Percentiles rank a stretch among this genome's conserved stretches.
These are phyloP conservation scores for Fusarium xylarioides DNA, from an alignment of 2,329 filamentous ascomycete genomes.

Conservation along the genomic window DNA sequence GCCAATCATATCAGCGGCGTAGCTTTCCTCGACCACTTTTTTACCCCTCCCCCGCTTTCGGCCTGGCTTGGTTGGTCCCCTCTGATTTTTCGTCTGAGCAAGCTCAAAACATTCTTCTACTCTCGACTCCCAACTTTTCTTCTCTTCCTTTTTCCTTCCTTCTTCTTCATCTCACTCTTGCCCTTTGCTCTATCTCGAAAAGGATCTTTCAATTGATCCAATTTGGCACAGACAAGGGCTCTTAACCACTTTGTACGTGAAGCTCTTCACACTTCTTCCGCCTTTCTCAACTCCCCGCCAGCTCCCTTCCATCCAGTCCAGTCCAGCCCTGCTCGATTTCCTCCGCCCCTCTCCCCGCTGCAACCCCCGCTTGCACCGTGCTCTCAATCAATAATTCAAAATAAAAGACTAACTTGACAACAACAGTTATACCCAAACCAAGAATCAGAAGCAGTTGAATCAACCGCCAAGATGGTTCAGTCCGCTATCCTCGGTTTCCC, in stretches of 20 bases:
- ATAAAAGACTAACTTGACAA: conserved; percentile 16
- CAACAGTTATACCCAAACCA: conserved; percentile 20
- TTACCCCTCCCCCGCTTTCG: conserved; percentile 51
- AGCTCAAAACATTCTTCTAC: conserved; percentile 31
- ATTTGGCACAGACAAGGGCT: conserved; percentile 43
- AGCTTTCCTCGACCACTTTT: conserved; percentile 24
- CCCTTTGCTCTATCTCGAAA: conserved; percentile 37
- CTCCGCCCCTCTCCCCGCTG: conserved; percentile 39
- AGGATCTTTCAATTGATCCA: conserved; percentile 43
- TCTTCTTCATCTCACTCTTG: conserved; percentile 32
- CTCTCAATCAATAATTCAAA: conserved; percentile 16
- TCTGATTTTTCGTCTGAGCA: conserved; percentile 38
- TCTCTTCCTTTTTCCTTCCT: conserved; percentile 33
- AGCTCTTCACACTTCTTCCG: background rate
- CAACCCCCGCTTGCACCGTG: conserved; percentile 39
- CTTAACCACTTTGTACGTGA: conserved; percentile 38
- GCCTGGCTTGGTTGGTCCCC: conserved; percentile 36
- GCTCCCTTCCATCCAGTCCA: background rate
- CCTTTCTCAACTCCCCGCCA: background rate
- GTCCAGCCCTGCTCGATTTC: conserved; percentile 13
- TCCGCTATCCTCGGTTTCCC: conserved; percentile 95
- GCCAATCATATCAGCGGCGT: conserved; percentile 28
- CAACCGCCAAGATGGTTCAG: conserved; percentile 66
- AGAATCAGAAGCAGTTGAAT: conserved; percentile 39
- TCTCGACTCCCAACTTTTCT: conserved; percentile 34